phyloP scores from a whole-genome alignment of 106 monocot genomes.

The Posidonia australis region DNA sequence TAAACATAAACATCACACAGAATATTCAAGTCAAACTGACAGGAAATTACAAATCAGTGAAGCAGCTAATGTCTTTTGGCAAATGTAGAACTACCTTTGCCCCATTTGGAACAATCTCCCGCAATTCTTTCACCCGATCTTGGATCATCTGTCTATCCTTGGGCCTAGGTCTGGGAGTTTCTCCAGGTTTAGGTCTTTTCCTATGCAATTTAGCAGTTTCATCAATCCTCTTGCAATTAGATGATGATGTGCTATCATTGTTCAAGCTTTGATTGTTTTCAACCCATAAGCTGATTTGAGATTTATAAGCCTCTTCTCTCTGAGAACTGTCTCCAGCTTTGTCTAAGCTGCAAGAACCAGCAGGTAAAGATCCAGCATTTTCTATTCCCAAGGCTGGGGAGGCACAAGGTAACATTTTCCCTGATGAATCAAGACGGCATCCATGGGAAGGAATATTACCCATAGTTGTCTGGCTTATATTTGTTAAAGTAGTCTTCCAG shows the following conservation, averaged over 20 bases:
- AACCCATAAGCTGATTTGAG: constrained; percentile 59
- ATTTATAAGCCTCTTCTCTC: constrained; percentile 33
- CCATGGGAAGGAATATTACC: constrained; percentile 1
- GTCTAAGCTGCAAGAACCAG: constrained; percentile 26
- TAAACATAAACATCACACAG: not conserved
- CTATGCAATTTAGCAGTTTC: constrained; percentile 31
- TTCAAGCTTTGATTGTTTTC: constrained; percentile 41
- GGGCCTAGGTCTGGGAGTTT: constrained; percentile 65
- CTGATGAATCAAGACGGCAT: constrained; percentile 1
- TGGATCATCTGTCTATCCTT: constrained; percentile 93
- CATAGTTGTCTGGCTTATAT: constrained; percentile 13
- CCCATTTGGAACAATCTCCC: constrained; percentile 91
- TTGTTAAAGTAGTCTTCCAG: constrained; percentile 36
- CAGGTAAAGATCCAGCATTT: constrained; percentile 11
- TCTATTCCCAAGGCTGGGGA: constrained; percentile 22
- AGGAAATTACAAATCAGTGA: not conserved
- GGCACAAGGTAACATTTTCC: constrained; percentile 11
- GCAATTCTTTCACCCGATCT: constrained; percentile 83
- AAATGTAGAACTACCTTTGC: constrained; percentile 47
- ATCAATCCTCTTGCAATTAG: constrained; percentile 35
- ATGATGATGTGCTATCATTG: constrained; percentile 22
- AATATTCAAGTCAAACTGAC: not conserved
- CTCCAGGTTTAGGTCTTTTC: constrained; percentile 34
- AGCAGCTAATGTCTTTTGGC: not conserved
- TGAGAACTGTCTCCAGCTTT: constrained; percentile 26